Percentiles rank a stretch among this genome's conserved stretches.
Conservation (phyloP, 176 grass and related monocot genomes). For the Lolium rigidum region DNA sequence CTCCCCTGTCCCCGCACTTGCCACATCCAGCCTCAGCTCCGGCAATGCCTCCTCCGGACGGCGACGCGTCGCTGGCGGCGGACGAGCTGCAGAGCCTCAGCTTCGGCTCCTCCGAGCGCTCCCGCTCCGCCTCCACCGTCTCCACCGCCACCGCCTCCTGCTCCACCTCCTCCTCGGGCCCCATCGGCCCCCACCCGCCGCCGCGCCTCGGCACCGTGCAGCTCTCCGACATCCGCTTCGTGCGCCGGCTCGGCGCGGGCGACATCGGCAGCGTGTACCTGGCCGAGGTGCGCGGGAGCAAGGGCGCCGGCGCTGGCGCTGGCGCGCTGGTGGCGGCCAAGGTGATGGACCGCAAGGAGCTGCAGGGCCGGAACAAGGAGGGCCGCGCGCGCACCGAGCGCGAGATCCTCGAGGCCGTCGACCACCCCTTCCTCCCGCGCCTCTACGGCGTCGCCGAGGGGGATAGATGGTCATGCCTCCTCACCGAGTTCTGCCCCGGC, state of each 20-base stretch:
- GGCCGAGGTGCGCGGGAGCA: constrained; percentile 58
- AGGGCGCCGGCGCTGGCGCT: neutral
- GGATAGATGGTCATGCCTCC: constrained; percentile 89
- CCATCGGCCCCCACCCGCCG: constrained; percentile 7
- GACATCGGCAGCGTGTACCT: constrained; percentile 99
- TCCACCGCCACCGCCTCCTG: constrained; percentile 67
- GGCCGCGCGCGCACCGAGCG: constrained; percentile 88
- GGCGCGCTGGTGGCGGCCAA: constrained; percentile 73
- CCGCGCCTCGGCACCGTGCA: constrained; percentile 51
- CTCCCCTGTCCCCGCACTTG: neutral
- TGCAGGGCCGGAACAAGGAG: constrained; percentile 78
- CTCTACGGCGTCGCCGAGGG: constrained; percentile 81
- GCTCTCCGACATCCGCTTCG: constrained; percentile 80
- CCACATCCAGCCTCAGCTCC: neutral
- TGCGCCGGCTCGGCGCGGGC: constrained; percentile 73
- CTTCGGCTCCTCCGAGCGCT: constrained; percentile 92
- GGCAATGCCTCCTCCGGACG: constrained; percentile 38
- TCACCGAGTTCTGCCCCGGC: constrained; percentile 99
- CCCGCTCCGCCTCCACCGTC: constrained; percentile 75
- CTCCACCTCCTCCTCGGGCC: constrained; percentile 70
- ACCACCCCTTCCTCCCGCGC: constrained; percentile 90
- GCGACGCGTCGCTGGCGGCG: constrained; percentile 31
- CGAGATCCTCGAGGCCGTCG: constrained; percentile 90
- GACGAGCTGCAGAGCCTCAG: constrained; percentile 97
- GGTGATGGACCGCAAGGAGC: constrained; percentile 94